These are phyloP conservation scores for Blastobotrys apis DNA, from an alignment of 1,139 yeast species.

Conservation along the genomic window DNA sequence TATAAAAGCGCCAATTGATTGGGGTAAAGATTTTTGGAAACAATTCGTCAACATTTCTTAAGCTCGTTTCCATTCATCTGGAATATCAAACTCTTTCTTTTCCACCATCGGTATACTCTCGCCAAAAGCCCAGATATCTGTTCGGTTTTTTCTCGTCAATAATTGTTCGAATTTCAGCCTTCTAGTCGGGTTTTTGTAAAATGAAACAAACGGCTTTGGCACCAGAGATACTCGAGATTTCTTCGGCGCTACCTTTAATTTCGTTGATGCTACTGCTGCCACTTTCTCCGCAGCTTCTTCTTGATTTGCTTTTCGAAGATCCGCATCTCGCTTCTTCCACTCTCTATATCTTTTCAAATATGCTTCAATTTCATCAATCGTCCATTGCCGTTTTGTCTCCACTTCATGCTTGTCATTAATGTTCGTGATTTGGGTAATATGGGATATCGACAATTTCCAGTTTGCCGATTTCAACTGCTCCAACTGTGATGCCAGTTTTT, in stretches of 20 bases:
- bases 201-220: conserved; percentile 19
- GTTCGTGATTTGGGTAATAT: conserved; percentile 53
- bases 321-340: conserved; percentile 37
- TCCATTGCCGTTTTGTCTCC: conserved; percentile 45
- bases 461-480: conserved; percentile 47
- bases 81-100: conserved; percentile 68
- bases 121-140: conserved; percentile 26
- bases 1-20: conserved; percentile 2
- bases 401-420: conserved; percentile 47
- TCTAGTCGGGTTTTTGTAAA: conserved; percentile 18
- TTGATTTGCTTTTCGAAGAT: conserved; percentile 7
- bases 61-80: conserved; percentile 62
- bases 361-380: conserved; percentile 48
- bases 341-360: conserved; percentile 47
- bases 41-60: background rate
- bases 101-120: conserved; percentile 40
- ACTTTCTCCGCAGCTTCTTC: background rate
- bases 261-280: background rate
- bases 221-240: background rate
- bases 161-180: conserved; percentile 26
- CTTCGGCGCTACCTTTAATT: background rate
- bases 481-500: conserved; percentile 45
- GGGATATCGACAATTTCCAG: conserved; percentile 52
- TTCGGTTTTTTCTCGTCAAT: conserved; percentile 18
- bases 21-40: conserved; percentile 2